phyloP scores from a whole-genome alignment of 805 yeast species.

The Maudiozyma pseudohumilis region DNA sequence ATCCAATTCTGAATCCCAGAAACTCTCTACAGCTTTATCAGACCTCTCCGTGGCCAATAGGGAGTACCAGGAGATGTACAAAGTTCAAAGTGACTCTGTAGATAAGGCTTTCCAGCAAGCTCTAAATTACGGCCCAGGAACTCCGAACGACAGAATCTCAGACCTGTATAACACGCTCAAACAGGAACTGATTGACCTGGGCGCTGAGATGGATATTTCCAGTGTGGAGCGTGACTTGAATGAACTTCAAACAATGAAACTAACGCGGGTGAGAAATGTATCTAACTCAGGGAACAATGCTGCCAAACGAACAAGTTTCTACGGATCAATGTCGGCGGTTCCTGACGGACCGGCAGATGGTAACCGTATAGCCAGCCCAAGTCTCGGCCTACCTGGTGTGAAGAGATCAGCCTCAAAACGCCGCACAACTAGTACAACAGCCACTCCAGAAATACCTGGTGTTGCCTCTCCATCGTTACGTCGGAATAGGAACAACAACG shows the following conservation, averaged over 20 bases:
- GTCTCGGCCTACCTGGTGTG: conserved; percentile 11
- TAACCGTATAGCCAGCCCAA: neutral
- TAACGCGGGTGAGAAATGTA: conserved; percentile 1
- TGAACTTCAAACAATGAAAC: neutral
- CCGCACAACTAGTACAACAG: conserved; percentile 2
- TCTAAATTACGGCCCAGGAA: neutral
- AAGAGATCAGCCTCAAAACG: conserved; percentile 10
- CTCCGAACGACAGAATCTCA: neutral
- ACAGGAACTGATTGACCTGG: neutral
- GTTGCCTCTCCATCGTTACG: too few relatives aligned
- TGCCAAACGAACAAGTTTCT: conserved; percentile 8
- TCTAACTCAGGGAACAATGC: neutral
- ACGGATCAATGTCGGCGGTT: conserved; percentile 4
- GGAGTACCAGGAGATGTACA: neutral
- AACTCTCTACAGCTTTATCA: neutral
- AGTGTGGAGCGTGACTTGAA: neutral
- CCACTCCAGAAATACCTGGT: too few relatives aligned
- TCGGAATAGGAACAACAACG: too few relatives aligned
- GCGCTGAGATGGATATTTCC: neutral
- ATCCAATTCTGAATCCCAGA: conserved; percentile 1
- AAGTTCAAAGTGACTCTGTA: neutral
- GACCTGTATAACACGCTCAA: neutral
- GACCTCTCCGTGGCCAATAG: neutral
- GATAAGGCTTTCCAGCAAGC: neutral
- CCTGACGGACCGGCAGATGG: neutral